Evolutionary conservation across 176 grass and related monocot species (phyloP), one percentile per base, ranked within the genome.

Genomic region (Tillandsia fasciculata): DNA sequence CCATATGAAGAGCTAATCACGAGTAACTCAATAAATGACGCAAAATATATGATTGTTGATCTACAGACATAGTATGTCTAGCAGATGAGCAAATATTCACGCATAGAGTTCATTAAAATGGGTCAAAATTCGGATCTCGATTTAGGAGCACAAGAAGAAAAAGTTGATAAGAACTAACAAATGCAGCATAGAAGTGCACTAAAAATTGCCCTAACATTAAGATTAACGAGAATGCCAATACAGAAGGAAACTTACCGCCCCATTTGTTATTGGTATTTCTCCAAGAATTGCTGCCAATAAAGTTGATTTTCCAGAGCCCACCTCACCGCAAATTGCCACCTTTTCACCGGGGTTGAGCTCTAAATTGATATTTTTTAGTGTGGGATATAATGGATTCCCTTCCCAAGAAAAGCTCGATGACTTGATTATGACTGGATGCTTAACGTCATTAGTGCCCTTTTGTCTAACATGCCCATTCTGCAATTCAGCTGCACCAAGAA

Each of bases 241-340:
- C 33, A 15, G n/a, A 22, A 18, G 56, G 22, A 61, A 20, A 61
- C 56, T 77, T 23, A 77, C 75, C 10, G 1, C 23, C 22, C 75
- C 75, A 1, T 3, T 24, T 9, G 59, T 10, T 22, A 61, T 77
- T 15, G 65, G 65, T 12, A 77, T 14, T 27, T 77, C 75, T 28
- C 75, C 65, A 57, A 77, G 66, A 50, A 77, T 77, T 18, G 51
- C 66, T 49, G 65, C 53, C 42, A 77, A 42, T 2, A 77, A 26
- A 59, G 51, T 77, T 27, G 75, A 50, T 27, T 77, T 77, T 14
- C 75, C 75, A 2, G 75, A 56, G 12, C 75, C 75, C 48, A 77
- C 75, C 66, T 27, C 18, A 50, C 75, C 75, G 50, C 75, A 77
- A 61, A 69, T 53, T 15, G 75, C 75, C 51, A 77, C 75, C 20